These are phyloP conservation scores for Neurospora africana DNA, from an alignment of 495 filamentous ascomycete species.

Conservation along the genomic window DNA sequence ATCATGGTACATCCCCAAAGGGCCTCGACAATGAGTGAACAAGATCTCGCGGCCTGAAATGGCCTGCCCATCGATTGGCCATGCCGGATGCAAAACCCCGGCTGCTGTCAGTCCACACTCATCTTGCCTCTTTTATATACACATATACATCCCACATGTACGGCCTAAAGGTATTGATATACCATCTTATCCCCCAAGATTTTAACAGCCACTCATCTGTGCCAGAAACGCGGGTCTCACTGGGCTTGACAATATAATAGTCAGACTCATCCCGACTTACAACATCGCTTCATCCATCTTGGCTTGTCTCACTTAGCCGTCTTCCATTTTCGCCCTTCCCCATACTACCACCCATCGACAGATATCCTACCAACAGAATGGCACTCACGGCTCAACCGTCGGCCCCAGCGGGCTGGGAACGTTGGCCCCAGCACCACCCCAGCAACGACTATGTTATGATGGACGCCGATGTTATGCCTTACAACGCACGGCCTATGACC, in stretches of 20 bases:
- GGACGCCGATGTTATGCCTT: constrained; percentile 25
- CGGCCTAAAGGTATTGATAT: constrained; percentile 15
- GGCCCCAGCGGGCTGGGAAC: constrained; percentile 25
- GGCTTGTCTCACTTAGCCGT: neutral
- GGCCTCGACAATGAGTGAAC: constrained; percentile 7
- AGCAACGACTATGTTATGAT: constrained; percentile 27
- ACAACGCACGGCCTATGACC: constrained; percentile 21
- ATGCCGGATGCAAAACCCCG: constrained; percentile 11
- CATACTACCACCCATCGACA: neutral
- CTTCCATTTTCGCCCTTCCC: neutral
- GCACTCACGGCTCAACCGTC: constrained; percentile 28
- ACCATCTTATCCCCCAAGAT: constrained; percentile 9
- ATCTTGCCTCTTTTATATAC: neutral
- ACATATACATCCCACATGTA: constrained; percentile 3
- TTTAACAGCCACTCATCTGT: neutral
- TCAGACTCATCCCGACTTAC: neutral
- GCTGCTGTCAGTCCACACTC: neutral
- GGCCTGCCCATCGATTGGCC: constrained; percentile 18
- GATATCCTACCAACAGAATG: constrained; percentile 18
- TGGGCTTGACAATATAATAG: constrained; percentile 1
- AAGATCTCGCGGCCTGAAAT: constrained; percentile 13
- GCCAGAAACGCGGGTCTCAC: constrained; percentile 1
- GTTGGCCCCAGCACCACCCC: constrained; percentile 31
- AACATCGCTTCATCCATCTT: neutral
- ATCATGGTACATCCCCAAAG: constrained; percentile 1